phyloP scores from a whole-genome alignment of 108 stramenopile genomes.

The Cyclostephanos invisitatus region DNA sequence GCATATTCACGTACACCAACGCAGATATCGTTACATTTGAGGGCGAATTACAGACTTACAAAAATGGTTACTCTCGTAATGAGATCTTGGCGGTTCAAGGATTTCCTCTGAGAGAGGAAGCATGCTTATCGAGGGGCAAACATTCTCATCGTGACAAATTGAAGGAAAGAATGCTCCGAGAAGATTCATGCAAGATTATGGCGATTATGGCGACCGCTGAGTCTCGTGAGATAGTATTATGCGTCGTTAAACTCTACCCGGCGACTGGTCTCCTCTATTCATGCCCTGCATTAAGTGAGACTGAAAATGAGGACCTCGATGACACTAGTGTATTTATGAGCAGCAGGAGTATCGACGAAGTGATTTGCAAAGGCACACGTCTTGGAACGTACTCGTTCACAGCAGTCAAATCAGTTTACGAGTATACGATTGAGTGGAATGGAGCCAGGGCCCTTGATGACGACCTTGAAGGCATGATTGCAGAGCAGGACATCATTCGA shows the following conservation, averaged over 20 bases:
- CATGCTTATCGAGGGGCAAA: neutral
- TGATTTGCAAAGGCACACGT: constrained; percentile 14
- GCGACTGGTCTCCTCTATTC: constrained; percentile 21
- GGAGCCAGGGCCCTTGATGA: neutral
- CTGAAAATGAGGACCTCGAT: constrained; percentile 22
- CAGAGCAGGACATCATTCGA: constrained; percentile 4
- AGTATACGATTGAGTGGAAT: constrained; percentile 29
- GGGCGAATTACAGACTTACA: neutral
- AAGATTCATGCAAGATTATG: constrained; percentile 26
- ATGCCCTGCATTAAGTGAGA: constrained; percentile 21
- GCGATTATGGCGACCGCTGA: constrained; percentile 20
- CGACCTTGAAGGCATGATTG: constrained; percentile 10
- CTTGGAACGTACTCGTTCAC: constrained; percentile 21
- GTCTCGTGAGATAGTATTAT: constrained; percentile 16
- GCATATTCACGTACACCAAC: constrained; percentile 23
- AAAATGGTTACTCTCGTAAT: neutral
- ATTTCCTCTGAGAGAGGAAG: constrained; percentile 5
- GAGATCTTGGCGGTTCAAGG: neutral
- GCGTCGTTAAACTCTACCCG: constrained; percentile 20
- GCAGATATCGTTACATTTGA: constrained; percentile 6
- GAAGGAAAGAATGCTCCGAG: constrained; percentile 20
- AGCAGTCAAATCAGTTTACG: constrained; percentile 7
- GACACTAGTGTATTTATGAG: constrained; percentile 16
- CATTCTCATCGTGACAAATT: constrained; percentile 1
- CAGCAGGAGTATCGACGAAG: constrained; percentile 16